Evolutionary conservation across 1,139 yeast species (phyloP).

Genomic region (Hanseniaspora uvarum): DNA sequence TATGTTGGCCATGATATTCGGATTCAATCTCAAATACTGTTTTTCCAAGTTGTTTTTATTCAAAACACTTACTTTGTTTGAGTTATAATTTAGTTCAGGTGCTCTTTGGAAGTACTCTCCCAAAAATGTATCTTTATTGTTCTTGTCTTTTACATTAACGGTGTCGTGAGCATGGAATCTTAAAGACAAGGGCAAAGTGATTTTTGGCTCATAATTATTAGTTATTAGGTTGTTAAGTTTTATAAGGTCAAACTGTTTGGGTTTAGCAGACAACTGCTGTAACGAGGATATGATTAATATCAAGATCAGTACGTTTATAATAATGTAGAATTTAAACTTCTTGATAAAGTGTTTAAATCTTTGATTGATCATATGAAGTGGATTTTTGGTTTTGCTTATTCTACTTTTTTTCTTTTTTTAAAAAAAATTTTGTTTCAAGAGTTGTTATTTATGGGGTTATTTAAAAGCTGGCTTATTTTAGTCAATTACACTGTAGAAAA

Average conservation of each 20-base stretch:
- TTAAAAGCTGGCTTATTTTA: no score
- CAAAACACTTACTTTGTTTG: not conserved
- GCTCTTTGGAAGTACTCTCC: not conserved
- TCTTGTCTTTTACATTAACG: not conserved
- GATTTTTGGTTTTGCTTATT: no score
- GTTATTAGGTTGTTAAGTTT: not conserved
- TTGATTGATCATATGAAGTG: not conserved
- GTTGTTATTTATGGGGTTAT: no score
- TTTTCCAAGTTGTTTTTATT: not conserved
- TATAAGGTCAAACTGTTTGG: not conserved
- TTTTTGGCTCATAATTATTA: not conserved
- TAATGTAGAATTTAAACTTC: not conserved
- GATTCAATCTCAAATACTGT: not conserved
- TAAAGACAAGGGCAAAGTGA: not conserved
- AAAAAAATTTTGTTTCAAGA: no score
- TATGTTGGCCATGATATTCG: not conserved
- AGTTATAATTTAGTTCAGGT: not conserved
- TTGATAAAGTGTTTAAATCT: not conserved
- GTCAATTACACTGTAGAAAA: no score
- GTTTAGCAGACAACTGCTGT: not conserved
- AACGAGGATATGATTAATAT: not conserved
- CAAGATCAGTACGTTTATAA: not conserved
- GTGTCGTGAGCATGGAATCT: not conserved
- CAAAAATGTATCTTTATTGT: not conserved
- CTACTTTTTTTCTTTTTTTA: no score